Evolutionary conservation across 495 filamentous ascomycete species (phyloP), one percentile per base, ranked within the genome.

Genomic region (Xylaria bambusicola): DNA sequence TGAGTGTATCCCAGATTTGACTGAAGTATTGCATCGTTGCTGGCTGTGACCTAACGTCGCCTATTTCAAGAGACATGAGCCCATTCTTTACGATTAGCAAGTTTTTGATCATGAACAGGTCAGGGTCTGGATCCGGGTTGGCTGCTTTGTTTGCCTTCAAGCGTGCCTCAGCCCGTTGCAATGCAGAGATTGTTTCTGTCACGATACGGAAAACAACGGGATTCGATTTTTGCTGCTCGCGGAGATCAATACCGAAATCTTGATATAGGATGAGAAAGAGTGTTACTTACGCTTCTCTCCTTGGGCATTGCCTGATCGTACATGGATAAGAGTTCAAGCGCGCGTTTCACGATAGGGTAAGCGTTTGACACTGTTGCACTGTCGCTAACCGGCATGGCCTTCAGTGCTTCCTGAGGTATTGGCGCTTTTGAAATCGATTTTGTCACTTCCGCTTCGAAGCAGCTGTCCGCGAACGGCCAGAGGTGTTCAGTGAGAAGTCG

Each of bases 21-120:
- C 88, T 84, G 72, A 97, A 94, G 72, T 96, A 74, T 58, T 78
- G 73, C 70, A 77, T 72, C 13, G 70, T 69, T 15, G 71, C 87
- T 17, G 84, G 82, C 29, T 88, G 76, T 60, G 86, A 86, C 31
- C 90, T 87, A 31, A 89, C 85, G 44, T 92, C 90, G 63, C 89
- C 93, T 70, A 97, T 94, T 75, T 97, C 92, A 62, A 96, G 92
- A 17, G 92, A 90, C 35, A 96, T 84, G 27, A 97, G 90, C 63
- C 93, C 88, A 62, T 93, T 91, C 66, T 96, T 96, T 10, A 97
- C 84, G 60, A 95, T 85, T 38, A 96, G 86, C 2, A 97, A 80
- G 68, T 97, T 93, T 63, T 91, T 92, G 73, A 97, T 87, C 60
- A 95, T 84, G 73, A 97, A 97, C 29, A 97, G 82, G 62, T 92